Evolutionary conservation across 2,329 filamentous ascomycete species (phyloP).

Genomic region (Aspergillus hortae): DNA sequence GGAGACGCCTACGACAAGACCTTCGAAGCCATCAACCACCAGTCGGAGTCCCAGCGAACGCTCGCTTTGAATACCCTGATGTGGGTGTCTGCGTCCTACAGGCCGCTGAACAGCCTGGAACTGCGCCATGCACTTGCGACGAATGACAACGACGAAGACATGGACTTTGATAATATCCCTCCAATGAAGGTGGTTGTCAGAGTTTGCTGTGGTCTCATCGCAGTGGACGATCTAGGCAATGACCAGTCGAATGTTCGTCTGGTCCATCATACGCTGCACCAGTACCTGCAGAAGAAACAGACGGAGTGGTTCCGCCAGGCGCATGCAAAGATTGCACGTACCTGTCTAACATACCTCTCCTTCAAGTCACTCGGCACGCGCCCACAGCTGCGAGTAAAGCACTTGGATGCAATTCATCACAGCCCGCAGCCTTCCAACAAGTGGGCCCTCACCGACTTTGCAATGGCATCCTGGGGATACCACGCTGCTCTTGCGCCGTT

Average conservation of each 20-base stretch:
- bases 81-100: neutral
- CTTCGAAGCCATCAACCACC: slow-evolving; percentile 4
- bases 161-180: slow-evolving; percentile 1
- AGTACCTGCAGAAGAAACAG: slow-evolving; percentile 2
- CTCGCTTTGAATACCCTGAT: slow-evolving; percentile 1
- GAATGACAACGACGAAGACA: neutral
- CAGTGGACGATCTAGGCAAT: slow-evolving; percentile 2
- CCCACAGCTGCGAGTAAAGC: neutral
- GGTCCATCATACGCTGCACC: slow-evolving; percentile 6
- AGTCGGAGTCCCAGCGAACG: neutral
- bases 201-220: slow-evolving; percentile 1
- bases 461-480: neutral
- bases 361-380: neutral
- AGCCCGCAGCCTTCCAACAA: neutral
- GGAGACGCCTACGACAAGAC: slow-evolving; percentile 3
- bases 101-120: neutral
- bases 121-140: slow-evolving; percentile 1
- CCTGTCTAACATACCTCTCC: neutral
- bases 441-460: neutral
- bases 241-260: neutral
- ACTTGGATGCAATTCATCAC: neutral
- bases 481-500: neutral
- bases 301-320: neutral
- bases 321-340: neutral
- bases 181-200: neutral